Evolutionary conservation across 305 asterid species (phyloP), one percentile per base, ranked within the genome.

Genomic region (Solanum aculeatissimum): DNA sequence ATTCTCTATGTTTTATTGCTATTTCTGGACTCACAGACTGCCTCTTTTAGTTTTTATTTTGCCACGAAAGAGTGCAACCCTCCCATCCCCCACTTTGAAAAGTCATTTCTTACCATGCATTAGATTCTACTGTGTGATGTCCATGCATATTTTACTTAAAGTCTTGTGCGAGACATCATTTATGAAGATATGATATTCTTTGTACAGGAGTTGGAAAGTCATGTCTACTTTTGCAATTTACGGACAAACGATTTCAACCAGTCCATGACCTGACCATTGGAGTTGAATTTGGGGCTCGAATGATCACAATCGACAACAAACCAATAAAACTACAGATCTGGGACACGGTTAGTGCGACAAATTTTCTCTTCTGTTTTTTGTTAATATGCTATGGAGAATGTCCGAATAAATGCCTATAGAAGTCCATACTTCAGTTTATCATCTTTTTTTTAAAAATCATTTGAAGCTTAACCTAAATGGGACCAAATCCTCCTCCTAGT

Each of bases 201-300:
- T 51, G 72, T 82, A 85, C 90, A 95, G 98, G 98, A 47, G 98
- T 95, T 43, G 98, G 98, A 70, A 95, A 95, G 88, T 95, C 98
- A 62, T 94, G 97, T 85, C 92, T 95, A 69, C 97, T 95, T 81
- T 86, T 92, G 87, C 98, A 93, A 89, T 95, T 95, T 85, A 93
- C 95, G 0, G 97, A 92, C 89, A 95, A 93, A 85, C 91, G 98
- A 38, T 95, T 95, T 89, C 97, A 92, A 85, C 98, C 98, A 0
- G 95, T 92, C 57, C 98, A 93, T 86, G 95, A 93, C 87, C 85
- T 93, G 84, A 94, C 98, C 23, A 94, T 95, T 49, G 97, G 97
- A 45, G 96, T 91, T 16, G 98, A 91, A 83, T 93, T 95, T 83
- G 97, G 98, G n/a, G 94, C 94, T 60, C 86, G 94, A 84, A 95